A percentile compares a stretch with the other conserved stretches of the same genome.
These are phyloP conservation scores for Syzygium syzygioides DNA, from an alignment of 441 rosid species.

Conservation along the genomic window DNA sequence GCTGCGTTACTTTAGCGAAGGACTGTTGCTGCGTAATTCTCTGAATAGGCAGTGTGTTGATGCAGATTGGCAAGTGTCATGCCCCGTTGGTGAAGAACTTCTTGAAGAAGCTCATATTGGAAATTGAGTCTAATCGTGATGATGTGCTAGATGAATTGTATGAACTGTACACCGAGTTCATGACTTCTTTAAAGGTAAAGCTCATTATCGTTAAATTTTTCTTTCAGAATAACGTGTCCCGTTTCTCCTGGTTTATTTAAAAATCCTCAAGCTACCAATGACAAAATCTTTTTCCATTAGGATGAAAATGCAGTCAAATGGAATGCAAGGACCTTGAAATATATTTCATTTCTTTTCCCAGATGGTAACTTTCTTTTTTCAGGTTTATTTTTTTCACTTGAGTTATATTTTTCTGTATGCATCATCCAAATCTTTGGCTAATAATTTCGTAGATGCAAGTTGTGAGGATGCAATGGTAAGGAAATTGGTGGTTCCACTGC, in stretches of 20 bases:
- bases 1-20: neutral
- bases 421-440: neutral
- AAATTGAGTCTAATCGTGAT: conserved; percentile 51
- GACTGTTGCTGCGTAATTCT: too few relatives aligned
- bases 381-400: too few relatives aligned
- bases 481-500: conserved; percentile 52
- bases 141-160: conserved; percentile 65
- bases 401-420: neutral
- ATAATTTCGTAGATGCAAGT: conserved; percentile 27
- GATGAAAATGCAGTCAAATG: conserved; percentile 34
- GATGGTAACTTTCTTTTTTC: conserved; percentile 32
- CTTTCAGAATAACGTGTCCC: neutral
- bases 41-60: too few relatives aligned
- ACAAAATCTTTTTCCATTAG: conserved; percentile 17
- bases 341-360: conserved; percentile 66
- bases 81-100: conserved; percentile 46
- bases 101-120: conserved; percentile 65
- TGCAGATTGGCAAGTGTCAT: neutral
- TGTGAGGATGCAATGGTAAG: conserved; percentile 29
- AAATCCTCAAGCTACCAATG: neutral
- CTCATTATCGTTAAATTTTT: neutral
- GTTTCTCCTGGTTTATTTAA: neutral
- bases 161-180: conserved; percentile 48
- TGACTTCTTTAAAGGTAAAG: conserved; percentile 54
- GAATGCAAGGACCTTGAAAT: conserved; percentile 50